Base-by-base conservation (phyloP, 148 eudicot genomes). In the Cornus florida region DNA sequence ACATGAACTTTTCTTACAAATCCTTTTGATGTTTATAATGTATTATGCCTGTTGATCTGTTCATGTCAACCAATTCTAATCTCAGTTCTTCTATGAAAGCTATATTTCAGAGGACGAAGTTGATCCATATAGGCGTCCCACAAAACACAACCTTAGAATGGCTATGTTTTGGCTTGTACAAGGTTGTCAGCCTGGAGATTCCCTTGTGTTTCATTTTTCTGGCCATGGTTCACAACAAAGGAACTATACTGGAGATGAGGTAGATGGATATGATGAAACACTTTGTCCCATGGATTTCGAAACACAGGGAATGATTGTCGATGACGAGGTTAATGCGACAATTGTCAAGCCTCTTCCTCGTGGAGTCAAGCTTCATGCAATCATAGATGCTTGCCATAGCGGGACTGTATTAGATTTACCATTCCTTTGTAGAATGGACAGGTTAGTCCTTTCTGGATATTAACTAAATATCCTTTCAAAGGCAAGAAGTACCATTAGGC, bases 151-250 rank as follows among this genome's bases (percentile, higher is more conserved):
- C 82, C 83, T 89, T 14, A 74, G 87, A 77, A 85, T 83, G 88
- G 92, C 90, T 0, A 48, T 89, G 82, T 85, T 68, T 83, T 89
- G 92, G 92, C 90, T 89, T 38, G 88, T 89, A 28, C 86, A 87
- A 75, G 88, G 87, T 69, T 89, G 92, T 73, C 85, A 85, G 83
- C 50, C 85, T 20, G 92, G 92, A 60, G 92, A 89, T 72, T 89
- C 92, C 3, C 80, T 89, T 46, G 81, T 89, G 33, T 87, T 89
- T 35, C 88, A 87, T 78, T 89, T 60, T 78, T 89, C 92, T 28
- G 92, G 92, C n/a, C 92, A 89, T 78, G 92, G 92, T 77, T 83
- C 88, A 56, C 86, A 83, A 67, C 90, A 89, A 53, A 85, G 87
- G n/a, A 85, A 89, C 84, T 87, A 83, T 82, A 89, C 67, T 7